Evolutionary conservation across 768 basidiomycete species (phyloP).

Genomic region (Rhodotorula kratochvilovae): DNA sequence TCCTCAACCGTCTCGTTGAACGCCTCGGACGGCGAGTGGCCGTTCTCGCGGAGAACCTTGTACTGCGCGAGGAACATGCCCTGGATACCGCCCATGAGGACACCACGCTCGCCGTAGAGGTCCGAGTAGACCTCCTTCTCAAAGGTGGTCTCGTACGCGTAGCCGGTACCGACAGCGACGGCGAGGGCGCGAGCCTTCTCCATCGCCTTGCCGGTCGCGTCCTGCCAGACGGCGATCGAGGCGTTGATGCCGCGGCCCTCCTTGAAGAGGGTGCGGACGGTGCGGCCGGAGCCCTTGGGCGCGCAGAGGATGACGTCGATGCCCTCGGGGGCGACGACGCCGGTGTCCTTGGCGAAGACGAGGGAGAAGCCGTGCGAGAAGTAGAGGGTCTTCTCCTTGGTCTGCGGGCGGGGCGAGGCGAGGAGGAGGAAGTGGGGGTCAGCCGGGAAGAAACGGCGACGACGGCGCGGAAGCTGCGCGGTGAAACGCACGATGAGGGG

Average conservation of each 20-base stretch:
- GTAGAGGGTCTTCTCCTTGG: conserved; percentile 99
- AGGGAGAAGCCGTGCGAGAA: conserved; percentile 99
- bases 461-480: too few relatives aligned
- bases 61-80: conserved; percentile 99
- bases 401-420: conserved; percentile 45
- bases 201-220: conserved; percentile 94
- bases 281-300: conserved; percentile 97
- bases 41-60: conserved; percentile 92
- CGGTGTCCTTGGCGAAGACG: conserved; percentile 94
- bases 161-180: conserved; percentile 91
- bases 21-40: conserved; percentile 93
- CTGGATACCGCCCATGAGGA: conserved; percentile 56
- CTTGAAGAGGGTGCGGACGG: conserved; percentile 98
- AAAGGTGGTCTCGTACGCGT: conserved; percentile 98
- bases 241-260: conserved; percentile 99
- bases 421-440: too few relatives aligned
- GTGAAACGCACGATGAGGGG: conserved; percentile 65
- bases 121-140: conserved; percentile 99
- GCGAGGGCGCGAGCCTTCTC: conserved; percentile 94
- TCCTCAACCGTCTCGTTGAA: conserved; percentile 99
- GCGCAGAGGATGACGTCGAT: conserved; percentile 99
- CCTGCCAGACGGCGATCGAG: conserved; percentile 89
- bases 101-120: conserved; percentile 98
- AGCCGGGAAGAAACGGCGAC: too few relatives aligned
- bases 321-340: conserved; percentile 82